Evolutionary conservation across 164 flowering plant genomes (phyloP).

Genomic region (Tinospora cordifolia): DNA sequence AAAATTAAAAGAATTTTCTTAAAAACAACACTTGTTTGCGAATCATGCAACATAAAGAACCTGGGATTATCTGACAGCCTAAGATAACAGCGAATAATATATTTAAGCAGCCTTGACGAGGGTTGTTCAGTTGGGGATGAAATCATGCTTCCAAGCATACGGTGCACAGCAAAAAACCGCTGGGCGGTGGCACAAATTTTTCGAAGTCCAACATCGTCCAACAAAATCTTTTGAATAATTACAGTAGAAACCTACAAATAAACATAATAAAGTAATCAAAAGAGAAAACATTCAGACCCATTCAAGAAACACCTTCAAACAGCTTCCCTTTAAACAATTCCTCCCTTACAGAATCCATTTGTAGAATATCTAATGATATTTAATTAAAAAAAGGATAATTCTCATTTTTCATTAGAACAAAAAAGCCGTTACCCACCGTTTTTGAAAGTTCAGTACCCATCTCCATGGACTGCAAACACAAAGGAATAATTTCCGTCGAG

Average conservation of each 20-base stretch:
- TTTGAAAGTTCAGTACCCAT: constrained; percentile 84
- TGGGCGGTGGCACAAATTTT: constrained; percentile 82
- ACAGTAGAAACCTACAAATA: constrained; percentile 72
- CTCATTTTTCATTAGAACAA: background rate
- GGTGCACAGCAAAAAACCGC: constrained; percentile 74
- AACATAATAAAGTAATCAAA: too few species aligned
- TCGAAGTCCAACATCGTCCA: constrained; percentile 80
- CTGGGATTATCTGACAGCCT: constrained; percentile 77
- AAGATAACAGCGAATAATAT: constrained; percentile 83
- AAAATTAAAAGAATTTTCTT: background rate
- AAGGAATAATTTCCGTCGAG: constrained; percentile 30
- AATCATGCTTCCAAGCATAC: constrained; percentile 73
- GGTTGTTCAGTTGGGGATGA: constrained; percentile 67
- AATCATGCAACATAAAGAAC: constrained; percentile 25
- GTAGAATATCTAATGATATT: constrained; percentile 22
- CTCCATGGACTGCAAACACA: constrained; percentile 74
- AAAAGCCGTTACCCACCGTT: constrained; percentile 48
- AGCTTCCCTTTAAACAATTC: too few species aligned
- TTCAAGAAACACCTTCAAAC: too few species aligned
- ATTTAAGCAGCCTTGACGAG: constrained; percentile 61
- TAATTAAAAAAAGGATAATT: background rate
- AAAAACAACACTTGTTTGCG: too few species aligned
- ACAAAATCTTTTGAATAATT: constrained; percentile 74
- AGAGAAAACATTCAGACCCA: too few species aligned
- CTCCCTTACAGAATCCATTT: too few species aligned